These are phyloP conservation scores for Phaeotremella fagi DNA, from an alignment of 768 basidiomycete species.

Conservation along the genomic window DNA sequence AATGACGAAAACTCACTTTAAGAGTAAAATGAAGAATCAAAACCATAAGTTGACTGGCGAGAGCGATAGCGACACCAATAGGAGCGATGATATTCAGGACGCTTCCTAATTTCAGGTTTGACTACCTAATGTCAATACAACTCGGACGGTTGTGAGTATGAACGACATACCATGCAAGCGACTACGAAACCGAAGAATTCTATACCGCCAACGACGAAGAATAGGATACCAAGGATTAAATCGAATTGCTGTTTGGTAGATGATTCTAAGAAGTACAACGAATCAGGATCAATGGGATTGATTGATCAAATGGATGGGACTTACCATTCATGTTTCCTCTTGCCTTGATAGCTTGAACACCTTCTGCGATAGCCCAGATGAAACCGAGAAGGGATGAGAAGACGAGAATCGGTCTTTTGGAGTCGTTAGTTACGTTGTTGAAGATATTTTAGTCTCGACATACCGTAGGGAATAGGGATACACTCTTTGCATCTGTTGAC, in stretches of 20 bases:
- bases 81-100: constrained; percentile 33
- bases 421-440: not conserved
- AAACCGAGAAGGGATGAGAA: constrained; percentile 30
- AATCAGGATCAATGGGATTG: not conserved
- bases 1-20: constrained; percentile 22
- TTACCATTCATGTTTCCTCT: constrained; percentile 10
- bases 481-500: constrained; percentile 15
- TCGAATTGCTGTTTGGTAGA: constrained; percentile 22
- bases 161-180: constrained; percentile 26
- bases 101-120: constrained; percentile 25
- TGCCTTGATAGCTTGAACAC: constrained; percentile 23
- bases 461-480: constrained; percentile 34
- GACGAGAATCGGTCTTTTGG: constrained; percentile 21
- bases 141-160: too few species aligned
- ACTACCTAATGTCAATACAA: too few species aligned
- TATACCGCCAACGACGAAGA: constrained; percentile 28
- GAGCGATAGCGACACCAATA: constrained; percentile 29
- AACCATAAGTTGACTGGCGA: constrained; percentile 26
- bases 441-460: not conserved
- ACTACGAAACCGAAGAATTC: constrained; percentile 28
- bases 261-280: constrained; percentile 20
- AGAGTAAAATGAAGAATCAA: constrained; percentile 30
- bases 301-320: not conserved
- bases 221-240: constrained; percentile 32
- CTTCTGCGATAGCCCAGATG: constrained; percentile 36